Conservation (phyloP, 352 stramenopile species). For the Peronospora belbahrii region DNA sequence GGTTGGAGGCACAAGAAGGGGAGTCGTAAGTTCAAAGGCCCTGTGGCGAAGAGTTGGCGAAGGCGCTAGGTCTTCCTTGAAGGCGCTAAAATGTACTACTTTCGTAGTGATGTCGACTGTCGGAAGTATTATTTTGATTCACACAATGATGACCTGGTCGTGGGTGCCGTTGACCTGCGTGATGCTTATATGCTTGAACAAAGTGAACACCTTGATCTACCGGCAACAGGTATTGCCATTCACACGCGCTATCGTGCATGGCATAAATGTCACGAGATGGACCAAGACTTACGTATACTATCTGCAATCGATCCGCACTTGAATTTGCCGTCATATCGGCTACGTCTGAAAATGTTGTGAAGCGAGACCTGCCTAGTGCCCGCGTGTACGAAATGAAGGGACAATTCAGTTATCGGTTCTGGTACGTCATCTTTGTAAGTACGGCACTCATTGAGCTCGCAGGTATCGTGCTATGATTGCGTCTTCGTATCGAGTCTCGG, state of each 20-base stretch:
- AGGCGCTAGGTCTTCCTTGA: slow-evolving; percentile 80
- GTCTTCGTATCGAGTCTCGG: slow-evolving; percentile 47
- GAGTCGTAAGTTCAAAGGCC: slow-evolving; percentile 72
- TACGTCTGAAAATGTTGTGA: slow-evolving; percentile 61
- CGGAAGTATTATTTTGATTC: slow-evolving; percentile 85
- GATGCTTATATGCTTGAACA: slow-evolving; percentile 76
- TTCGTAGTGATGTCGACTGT: slow-evolving; percentile 75
- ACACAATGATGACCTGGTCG: slow-evolving; percentile 61
- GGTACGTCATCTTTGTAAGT: slow-evolving; percentile 65
- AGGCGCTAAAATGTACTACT: slow-evolving; percentile 83
- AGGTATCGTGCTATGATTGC: slow-evolving; percentile 32
- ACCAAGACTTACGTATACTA: slow-evolving; percentile 67
- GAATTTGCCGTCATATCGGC: slow-evolving; percentile 70
- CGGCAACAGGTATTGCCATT: slow-evolving; percentile 57
- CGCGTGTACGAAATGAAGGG: slow-evolving; percentile 75
- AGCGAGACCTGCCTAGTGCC: slow-evolving; percentile 72
- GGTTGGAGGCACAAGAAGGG: slow-evolving; percentile 84
- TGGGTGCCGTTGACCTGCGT: slow-evolving; percentile 66
- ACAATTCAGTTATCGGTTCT: slow-evolving; percentile 56
- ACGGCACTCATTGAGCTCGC: slow-evolving; percentile 53
- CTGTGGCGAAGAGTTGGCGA: slow-evolving; percentile 71
- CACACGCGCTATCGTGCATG: slow-evolving; percentile 71
- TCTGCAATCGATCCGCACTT: slow-evolving; percentile 77
- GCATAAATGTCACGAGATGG: slow-evolving; percentile 75
- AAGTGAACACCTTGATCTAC: slow-evolving; percentile 64